Conservation (phyloP, 345 rosid species). For the Citrus australasica region DNA sequence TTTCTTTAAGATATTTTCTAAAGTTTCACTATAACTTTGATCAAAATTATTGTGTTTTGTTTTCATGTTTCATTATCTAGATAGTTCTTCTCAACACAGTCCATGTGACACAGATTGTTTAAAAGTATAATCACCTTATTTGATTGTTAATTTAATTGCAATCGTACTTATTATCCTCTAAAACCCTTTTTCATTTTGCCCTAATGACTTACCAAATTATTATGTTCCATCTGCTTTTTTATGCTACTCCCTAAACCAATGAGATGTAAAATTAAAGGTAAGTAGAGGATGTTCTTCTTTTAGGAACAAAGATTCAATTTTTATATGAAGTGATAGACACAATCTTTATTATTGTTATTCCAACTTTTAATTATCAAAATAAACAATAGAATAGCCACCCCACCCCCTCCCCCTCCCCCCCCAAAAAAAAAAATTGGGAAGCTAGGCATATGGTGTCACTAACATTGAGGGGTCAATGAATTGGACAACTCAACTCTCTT, state of each 20-base stretch:
- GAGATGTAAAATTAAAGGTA: not conserved
- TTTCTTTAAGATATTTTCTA: not conserved
- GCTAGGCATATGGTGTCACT: conserved; percentile 28
- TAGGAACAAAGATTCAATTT: conserved; percentile 12
- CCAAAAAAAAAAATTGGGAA: not conserved
- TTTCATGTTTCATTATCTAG: not conserved
- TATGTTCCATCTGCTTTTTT: conserved; percentile 6
- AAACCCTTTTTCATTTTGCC: not conserved
- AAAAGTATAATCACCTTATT: not conserved
- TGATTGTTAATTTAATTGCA: not conserved
- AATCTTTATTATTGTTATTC: not conserved
- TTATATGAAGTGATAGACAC: conserved; percentile 1
- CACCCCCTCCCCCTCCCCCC: too few species aligned
- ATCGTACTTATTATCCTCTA: not conserved
- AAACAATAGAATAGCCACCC: conserved; percentile 16
- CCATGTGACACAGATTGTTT: conserved; percentile 12
- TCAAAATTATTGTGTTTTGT: not conserved
- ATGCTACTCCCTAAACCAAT: conserved; percentile 5
- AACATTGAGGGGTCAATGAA: conserved; percentile 24
- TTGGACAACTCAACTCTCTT: conserved; percentile 33
- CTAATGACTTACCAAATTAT: conserved; percentile 14
- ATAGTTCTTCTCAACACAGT: conserved; percentile 2
- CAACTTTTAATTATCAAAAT: too few species aligned
- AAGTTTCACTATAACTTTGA: not conserved
- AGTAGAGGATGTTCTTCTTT: conserved; percentile 20